Conservation (phyloP, 441 rosid species). For the Rhodomyrtus psidioides region DNA sequence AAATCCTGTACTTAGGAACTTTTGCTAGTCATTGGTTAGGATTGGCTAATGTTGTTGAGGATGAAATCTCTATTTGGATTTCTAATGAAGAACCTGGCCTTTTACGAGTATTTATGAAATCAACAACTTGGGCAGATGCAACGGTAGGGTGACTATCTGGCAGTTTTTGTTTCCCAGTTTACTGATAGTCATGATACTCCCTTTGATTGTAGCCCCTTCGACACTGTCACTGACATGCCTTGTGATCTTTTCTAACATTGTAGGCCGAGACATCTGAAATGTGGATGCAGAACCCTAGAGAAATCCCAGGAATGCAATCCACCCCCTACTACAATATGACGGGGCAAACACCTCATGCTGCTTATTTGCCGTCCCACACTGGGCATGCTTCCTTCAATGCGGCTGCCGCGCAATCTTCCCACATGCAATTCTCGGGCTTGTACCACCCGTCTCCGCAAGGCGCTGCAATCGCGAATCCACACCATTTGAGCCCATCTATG, state of each 20-base stretch:
- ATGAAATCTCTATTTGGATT: not conserved
- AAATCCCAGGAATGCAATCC: constrained; percentile 57
- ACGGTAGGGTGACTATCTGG: not conserved
- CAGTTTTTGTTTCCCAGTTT: not conserved
- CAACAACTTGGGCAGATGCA: not conserved
- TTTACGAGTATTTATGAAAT: not conserved
- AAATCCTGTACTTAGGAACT: not conserved
- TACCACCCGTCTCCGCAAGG: constrained; percentile 73
- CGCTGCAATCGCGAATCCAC: constrained; percentile 61
- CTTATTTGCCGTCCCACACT: constrained; percentile 73
- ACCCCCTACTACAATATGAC: constrained; percentile 69
- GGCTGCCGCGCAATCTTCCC: constrained; percentile 76
- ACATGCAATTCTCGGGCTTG: constrained; percentile 81
- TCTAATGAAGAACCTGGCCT: not conserved
- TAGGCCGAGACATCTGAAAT: constrained; percentile 90
- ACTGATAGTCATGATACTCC: not conserved
- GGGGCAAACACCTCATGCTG: constrained; percentile 76
- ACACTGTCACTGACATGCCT: not conserved
- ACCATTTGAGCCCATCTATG: constrained; percentile 72
- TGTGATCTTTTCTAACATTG: not conserved
- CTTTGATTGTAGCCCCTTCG: not conserved
- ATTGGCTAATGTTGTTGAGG: not conserved
- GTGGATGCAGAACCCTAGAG: constrained; percentile 89
- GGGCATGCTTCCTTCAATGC: constrained; percentile 75
- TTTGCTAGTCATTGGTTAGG: not conserved